Base-by-base conservation (phyloP, 192 early-diverging fungal genomes). In the Coemansia sp. region DNA sequence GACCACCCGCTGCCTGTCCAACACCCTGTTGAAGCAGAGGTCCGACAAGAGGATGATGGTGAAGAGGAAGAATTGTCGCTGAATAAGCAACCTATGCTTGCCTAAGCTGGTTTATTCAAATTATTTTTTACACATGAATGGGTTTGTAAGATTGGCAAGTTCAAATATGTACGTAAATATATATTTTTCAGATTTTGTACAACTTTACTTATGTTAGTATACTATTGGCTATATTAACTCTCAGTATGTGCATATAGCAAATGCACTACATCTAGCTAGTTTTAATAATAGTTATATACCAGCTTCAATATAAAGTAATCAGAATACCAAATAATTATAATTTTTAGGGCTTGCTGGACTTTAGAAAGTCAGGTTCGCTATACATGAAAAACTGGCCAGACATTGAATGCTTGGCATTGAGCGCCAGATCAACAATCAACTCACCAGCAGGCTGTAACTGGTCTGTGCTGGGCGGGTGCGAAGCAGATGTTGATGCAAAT, bases 1-100 rank as follows among this genome's bases (percentile, higher is more conserved):
- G 22, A 39, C n/a, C 57, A 66, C 27, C 54, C 35, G 14, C 3
- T 74, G 23, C 74, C 68, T 7, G 67, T 58, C 14, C 62, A 50
- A 7, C 52, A 35, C 12, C 10, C 17, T 22, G 63, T 9, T 3
- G 43, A 57, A 48, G 59, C 23, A 21, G 22, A 9, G 3, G 59
- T 19, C 0, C 41, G 53, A 15, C 24, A 50, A 24, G 66, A 67
- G 4, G 57, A 66, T 6, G 76, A 63, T 35, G 65, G 59, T 38
- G 65, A 60, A 1, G 63, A 75, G 39, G 52, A 69, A 37, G 19
- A 41, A 5, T 21, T 41, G 39, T 39, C 41, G 15, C 38, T 23
- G 19, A 62, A 62, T 51, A 72, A 77, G 32, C 56, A 79, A 52
- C 67, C 76, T 7, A 47, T 79, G 67, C 70, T 79, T 43, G 76